Base-by-base conservation (phyloP, 352 stramenopile species). In the Globisporangium ultimum region DNA sequence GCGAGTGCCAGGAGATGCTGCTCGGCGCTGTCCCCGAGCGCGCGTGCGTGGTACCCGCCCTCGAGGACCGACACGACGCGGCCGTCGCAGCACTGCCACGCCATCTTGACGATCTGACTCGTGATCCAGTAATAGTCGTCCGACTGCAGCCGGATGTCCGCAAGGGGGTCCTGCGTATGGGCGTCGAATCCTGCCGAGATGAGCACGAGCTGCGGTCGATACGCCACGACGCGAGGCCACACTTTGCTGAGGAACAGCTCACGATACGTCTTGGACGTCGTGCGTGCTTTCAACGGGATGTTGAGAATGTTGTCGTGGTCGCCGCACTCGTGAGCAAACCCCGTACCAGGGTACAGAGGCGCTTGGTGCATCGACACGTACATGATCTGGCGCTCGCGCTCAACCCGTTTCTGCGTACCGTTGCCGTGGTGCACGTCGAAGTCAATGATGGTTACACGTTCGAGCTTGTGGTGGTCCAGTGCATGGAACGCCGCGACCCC, bases 401-500 rank as follows among this genome's bases (percentile, higher is more conserved):
- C 42, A 0, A 68, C 66, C 22, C 74, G 64, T 32, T 74, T 71
- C 50, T 87, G 79, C 1, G 89, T 96, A 15, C 87, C 87, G 59
- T 97, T 97, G 41, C 89, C 89, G 66, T 97, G 88, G 62, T 97
- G 89, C 32, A 88, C 72, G 60, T 91, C 86, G 34, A 90, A 79
- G 55, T 91, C 81, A n/a, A 91, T 63, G 63, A 91, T 87, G 11
- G 71, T 70, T 1, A 91, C 74, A 18, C 80, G 67, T 36, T 6
- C 52, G 24, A 88, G 38, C 21, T 76, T 58, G 42, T 88, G 63
- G 12, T 71, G 69, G 10, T 90, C 86, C 20, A 98, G 66, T 4
- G 93, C 93, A 74, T 99, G 92, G 53, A 98, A 73, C 17, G 93
- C 95, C n/a, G 84, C 95, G 48, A 98, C 79, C 41, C 89, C 93